phyloP scores from a whole-genome alignment of 352 stramenopile species.

The Blastocystis sp. region DNA sequence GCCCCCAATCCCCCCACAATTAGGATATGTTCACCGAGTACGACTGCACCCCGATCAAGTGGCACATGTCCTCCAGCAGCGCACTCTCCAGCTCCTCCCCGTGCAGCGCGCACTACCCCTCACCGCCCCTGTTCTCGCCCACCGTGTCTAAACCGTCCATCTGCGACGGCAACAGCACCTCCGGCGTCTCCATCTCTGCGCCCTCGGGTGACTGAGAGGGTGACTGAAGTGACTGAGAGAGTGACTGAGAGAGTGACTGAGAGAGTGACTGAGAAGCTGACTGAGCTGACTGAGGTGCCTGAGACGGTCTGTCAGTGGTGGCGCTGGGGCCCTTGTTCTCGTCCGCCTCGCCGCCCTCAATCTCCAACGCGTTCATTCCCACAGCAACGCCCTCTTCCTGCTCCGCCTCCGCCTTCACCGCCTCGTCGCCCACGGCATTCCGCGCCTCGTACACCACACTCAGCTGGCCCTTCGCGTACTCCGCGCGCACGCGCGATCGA shows the following conservation, averaged over 20 bases:
- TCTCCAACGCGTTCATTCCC: not conserved
- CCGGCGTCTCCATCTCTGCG: not conserved
- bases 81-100: constrained; percentile 53
- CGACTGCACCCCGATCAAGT: constrained; percentile 33
- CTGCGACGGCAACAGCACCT: constrained; percentile 36
- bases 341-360: not conserved
- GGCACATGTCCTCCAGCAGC: constrained; percentile 60
- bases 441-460: not conserved
- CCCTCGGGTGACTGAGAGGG: too few relatives aligned
- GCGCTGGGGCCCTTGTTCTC: not conserved
- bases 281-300: too few relatives aligned
- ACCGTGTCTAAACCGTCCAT: constrained; percentile 36
- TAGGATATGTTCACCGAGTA: constrained; percentile 60
- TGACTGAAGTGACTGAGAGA: too few relatives aligned
- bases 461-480: not conserved
- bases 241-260: not conserved
- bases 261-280: too few relatives aligned
- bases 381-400: not conserved
- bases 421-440: not conserved
- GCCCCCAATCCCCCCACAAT: not conserved
- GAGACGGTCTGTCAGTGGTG: too few relatives aligned
- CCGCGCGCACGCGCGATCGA: constrained; percentile 72
- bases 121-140: not conserved
- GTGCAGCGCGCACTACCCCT: constrained; percentile 49
- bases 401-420: not conserved